Evolutionary conservation across 148 eudicot species (phyloP), one percentile per base, ranked within the genome.

Genomic region (Heliamphora exappendiculata): DNA sequence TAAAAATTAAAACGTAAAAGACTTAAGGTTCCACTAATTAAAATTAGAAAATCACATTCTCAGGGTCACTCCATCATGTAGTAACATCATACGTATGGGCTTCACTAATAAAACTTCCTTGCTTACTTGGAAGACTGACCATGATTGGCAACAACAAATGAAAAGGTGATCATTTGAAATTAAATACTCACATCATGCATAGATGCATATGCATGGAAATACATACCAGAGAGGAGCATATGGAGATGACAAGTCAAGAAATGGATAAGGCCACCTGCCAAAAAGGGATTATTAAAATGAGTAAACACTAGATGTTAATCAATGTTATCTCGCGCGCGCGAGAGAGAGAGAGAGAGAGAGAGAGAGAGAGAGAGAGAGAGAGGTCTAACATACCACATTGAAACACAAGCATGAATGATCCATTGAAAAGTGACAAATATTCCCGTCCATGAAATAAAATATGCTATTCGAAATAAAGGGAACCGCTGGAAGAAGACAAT

Each of bases 191-290:
- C 16, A 87, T 85, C 4, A 85, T 6, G 39, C 22, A 62, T 3
- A 62, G 87, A 28, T 33, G 41, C 41, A 5, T 1, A n/a, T 31
- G 37, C 2, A 11, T 28, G 94, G 54, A 19, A 62, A 44, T 33
- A 62, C 80, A 76, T 82, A 94, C 98, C 98, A 93, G 70, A 84
- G 14, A 57, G 98, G 98, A 74, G 98, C 90, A 85, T 79, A 87
- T 67, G 89, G 82, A 53, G 93, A 85, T 47, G 93, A 85, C 85
- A 93, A 83, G 33, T 93, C 98, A 54, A 93, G 89, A 83, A 93
- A 93, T 39, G 88, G 72, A 82, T 93, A 93, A 4, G 98, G 98
- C 98, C 98, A 93, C 78, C 98, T 93, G 89, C 79, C 81, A 72
- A 65, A 36, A 75, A 26, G 39, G 45, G 65, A 60, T 45, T 36